Conservation (phyloP, 225 moss, liverwort and hornwort species). For the Polytrichum commune region DNA sequence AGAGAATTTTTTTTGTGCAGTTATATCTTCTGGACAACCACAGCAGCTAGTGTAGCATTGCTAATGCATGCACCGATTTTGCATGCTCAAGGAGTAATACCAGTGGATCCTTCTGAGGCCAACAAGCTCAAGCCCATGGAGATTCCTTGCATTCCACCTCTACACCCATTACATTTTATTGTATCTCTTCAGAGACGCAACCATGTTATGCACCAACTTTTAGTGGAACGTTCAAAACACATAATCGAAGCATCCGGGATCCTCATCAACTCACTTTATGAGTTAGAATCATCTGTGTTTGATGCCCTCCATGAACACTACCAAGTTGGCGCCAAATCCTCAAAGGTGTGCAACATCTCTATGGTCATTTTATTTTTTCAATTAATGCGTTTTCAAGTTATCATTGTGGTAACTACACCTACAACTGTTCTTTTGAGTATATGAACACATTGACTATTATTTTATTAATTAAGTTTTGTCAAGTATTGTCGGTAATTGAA, state of each 20-base stretch:
- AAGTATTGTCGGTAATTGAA: too few species aligned
- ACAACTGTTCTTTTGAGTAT: too few species aligned
- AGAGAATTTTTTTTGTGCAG: neutral
- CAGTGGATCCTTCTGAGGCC: neutral
- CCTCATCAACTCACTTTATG: neutral
- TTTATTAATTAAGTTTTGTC: too few species aligned
- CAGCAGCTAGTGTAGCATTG: neutral
- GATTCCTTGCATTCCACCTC: constrained; percentile 1
- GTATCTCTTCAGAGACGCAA: constrained; percentile 1
- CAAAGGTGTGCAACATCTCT: neutral
- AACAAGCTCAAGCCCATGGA: neutral
- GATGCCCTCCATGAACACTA: neutral
- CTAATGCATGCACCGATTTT: neutral
- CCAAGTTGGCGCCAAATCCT: neutral
- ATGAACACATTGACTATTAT: too few species aligned
- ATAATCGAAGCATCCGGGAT: neutral
- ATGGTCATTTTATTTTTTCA: too few species aligned
- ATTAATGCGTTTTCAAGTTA: too few species aligned
- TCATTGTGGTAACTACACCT: too few species aligned
- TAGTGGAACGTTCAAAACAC: neutral
- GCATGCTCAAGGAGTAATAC: neutral
- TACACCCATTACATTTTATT: constrained; percentile 4
- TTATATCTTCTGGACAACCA: neutral
- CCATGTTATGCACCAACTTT: neutral
- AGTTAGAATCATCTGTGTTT: neutral